Base-by-base conservation (phyloP, 129 eudicot genomes). In the Flaveria trinervia region DNA sequence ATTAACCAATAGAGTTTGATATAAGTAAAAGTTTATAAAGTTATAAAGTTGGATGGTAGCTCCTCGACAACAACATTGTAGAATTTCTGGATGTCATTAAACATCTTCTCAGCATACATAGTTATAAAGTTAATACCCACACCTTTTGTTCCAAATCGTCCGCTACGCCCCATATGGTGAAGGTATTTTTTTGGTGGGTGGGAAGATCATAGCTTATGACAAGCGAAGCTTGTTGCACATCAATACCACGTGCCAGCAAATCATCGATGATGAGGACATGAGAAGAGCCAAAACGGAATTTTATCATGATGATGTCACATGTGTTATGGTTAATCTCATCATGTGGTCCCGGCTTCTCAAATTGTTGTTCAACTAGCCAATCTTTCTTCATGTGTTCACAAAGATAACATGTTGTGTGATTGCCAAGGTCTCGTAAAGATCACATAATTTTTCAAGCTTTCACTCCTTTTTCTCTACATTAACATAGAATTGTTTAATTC, bases 271-370 rank as follows among this genome's bases (percentile, higher is more conserved):
- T 89, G 9, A 92, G 86, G 28, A 92, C 97, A 36, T 96, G 90
- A 5, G 96, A 89, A 28, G 97, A 92, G 1, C 95, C 96, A 0
- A 96, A 92, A 1, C 97, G 88, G 54, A 92, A 89, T 55, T 92
- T 96, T 0, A 92, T 74, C 93, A 88, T 86, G 83, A 88, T 90
- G 44, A 90, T 86, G 71, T 90, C 96, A 12, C 96, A 76, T 3
- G 96, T 88, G 72, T 90, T 90, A 85, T 86, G 96, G 67, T 90
- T 93, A 93, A 90, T 88, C 78, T 90, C 96, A 11, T 91, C 91
- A 48, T 90, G 85, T 90, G 96, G 77, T 90, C 96, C 0, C 93
- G 84, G 80, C 88, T 70, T 49, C 96, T 66, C 96, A 88, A 86
- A 16, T 90, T 88, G 75, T 90, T 91, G 18, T 93, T 88, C n/a